Evolutionary conservation across 176 grass and related monocot species (phyloP).

Genomic region (Zoysia pacifica): DNA sequence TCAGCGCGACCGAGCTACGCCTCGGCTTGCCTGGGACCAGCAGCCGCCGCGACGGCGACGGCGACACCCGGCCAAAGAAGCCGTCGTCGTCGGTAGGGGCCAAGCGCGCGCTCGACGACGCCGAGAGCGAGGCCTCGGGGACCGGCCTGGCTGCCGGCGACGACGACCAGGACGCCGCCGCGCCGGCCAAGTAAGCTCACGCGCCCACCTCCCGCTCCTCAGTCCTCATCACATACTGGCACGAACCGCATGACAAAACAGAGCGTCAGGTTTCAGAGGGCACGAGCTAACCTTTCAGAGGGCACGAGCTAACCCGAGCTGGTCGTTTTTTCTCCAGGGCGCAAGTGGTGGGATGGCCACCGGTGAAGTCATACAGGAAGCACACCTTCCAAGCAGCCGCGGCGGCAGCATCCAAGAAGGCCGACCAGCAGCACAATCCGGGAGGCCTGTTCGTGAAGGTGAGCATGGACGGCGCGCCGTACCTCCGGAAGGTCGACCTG

Average conservation of each 20-base stretch:
- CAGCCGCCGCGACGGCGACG: not conserved
- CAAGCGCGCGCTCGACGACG: slow-evolving; percentile 44
- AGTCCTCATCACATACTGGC: not conserved
- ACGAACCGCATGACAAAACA: not conserved
- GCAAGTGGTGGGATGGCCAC: slow-evolving; percentile 87
- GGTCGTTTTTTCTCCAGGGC: slow-evolving; percentile 38
- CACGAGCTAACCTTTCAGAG: slow-evolving; percentile 20
- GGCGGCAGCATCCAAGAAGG: not conserved
- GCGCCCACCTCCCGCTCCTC: too few relatives aligned
- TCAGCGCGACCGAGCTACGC: slow-evolving; percentile 79
- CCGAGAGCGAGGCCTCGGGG: slow-evolving; percentile 35
- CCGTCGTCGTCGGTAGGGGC: not conserved
- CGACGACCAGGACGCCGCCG: slow-evolving; percentile 22
- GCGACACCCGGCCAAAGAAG: not conserved
- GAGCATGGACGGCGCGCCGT: slow-evolving; percentile 95
- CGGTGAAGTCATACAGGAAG: slow-evolving; percentile 74
- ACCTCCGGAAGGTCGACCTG: slow-evolving; percentile 90
- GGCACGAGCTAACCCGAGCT: not conserved
- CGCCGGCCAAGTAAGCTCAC: slow-evolving; percentile 43
- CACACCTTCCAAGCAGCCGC: slow-evolving; percentile 52
- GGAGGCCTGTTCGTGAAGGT: slow-evolving; percentile 75
- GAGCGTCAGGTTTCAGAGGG: not conserved
- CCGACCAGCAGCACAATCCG: slow-evolving; percentile 36
- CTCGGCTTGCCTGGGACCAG: slow-evolving; percentile 61
- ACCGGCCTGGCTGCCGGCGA: not conserved